These are phyloP conservation scores for Podaxis sp. DNA, from an alignment of 768 basidiomycete genomes.

Conservation along the genomic window DNA sequence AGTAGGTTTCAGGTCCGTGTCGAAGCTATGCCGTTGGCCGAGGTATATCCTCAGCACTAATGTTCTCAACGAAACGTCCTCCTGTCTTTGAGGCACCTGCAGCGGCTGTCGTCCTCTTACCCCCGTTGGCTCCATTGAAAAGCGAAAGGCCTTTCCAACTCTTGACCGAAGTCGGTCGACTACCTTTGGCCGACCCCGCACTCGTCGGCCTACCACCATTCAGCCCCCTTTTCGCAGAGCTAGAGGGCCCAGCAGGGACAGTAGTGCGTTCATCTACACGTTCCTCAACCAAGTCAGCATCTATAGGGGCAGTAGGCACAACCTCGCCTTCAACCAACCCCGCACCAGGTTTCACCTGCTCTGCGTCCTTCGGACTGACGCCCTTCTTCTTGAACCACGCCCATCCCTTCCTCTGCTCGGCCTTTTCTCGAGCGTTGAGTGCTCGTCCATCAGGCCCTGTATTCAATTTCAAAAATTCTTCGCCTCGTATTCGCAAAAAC, in stretches of 20 bases:
- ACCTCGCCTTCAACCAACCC: slow-evolving; percentile 24
- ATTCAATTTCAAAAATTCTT: slow-evolving; percentile 59
- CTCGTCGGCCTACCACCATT: neutral
- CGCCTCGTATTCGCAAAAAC: slow-evolving; percentile 74
- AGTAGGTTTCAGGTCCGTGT: too few relatives aligned
- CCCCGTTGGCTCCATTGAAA: neutral
- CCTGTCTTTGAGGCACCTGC: neutral
- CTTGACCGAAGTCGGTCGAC: neutral
- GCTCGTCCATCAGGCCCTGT: slow-evolving; percentile 27
- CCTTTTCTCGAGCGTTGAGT: slow-evolving; percentile 16
- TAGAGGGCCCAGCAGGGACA: neutral
- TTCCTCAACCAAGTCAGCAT: neutral
- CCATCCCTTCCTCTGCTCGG: slow-evolving; percentile 23
- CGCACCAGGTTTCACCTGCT: slow-evolving; percentile 54
- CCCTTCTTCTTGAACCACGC: slow-evolving; percentile 20
- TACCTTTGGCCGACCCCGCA: neutral
- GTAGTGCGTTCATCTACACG: neutral
- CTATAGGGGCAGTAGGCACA: neutral
- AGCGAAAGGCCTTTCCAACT: neutral
- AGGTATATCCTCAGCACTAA: neutral
- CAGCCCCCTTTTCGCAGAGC: neutral
- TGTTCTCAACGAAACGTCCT: neutral
- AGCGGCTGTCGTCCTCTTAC: neutral
- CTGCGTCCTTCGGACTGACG: slow-evolving; percentile 32
- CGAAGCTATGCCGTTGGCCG: too few relatives aligned